Conservation (phyloP, 768 basidiomycete genomes). For the Trametes cubensis region DNA sequence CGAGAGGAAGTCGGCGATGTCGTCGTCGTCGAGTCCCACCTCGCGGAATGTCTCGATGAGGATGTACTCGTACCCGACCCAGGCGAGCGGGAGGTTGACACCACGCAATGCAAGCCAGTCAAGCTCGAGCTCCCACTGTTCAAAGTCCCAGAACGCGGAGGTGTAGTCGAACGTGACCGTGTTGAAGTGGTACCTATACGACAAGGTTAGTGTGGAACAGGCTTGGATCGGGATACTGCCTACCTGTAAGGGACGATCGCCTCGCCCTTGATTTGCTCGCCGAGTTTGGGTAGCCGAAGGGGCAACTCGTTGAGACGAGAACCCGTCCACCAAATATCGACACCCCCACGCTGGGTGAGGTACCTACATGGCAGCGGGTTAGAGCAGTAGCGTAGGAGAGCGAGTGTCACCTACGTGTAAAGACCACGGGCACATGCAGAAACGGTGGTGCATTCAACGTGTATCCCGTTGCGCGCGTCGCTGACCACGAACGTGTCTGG, state of each 20-base stretch:
- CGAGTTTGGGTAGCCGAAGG: conserved; percentile 34
- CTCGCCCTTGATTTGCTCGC: conserved; percentile 35
- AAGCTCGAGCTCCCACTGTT: conserved; percentile 43
- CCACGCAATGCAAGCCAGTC: conserved; percentile 47
- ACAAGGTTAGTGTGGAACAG: neutral
- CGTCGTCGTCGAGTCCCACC: conserved; percentile 39
- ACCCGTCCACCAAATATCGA: conserved; percentile 49
- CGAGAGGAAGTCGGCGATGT: conserved; percentile 40
- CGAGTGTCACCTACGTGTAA: conserved; percentile 36
- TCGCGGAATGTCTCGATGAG: conserved; percentile 43
- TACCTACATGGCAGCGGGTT: conserved; percentile 31
- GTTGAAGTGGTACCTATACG: conserved; percentile 40
- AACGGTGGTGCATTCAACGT: conserved; percentile 39
- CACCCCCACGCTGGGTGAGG: conserved; percentile 39
- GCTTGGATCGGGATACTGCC: neutral
- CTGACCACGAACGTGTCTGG: conserved; percentile 40
- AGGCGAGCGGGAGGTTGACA: conserved; percentile 46
- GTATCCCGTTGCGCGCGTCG: conserved; percentile 33
- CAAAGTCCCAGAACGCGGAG: conserved; percentile 42
- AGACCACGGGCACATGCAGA: conserved; percentile 43
- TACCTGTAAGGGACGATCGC: conserved; percentile 43
- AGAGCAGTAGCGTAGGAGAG: too few relatives aligned
- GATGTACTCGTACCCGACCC: conserved; percentile 44
- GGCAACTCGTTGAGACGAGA: conserved; percentile 41
- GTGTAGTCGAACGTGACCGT: conserved; percentile 48